Evolutionary conservation across 176 grass and related monocot species (phyloP), one percentile per base, ranked within the genome.

Genomic region (Oryza punctata): DNA sequence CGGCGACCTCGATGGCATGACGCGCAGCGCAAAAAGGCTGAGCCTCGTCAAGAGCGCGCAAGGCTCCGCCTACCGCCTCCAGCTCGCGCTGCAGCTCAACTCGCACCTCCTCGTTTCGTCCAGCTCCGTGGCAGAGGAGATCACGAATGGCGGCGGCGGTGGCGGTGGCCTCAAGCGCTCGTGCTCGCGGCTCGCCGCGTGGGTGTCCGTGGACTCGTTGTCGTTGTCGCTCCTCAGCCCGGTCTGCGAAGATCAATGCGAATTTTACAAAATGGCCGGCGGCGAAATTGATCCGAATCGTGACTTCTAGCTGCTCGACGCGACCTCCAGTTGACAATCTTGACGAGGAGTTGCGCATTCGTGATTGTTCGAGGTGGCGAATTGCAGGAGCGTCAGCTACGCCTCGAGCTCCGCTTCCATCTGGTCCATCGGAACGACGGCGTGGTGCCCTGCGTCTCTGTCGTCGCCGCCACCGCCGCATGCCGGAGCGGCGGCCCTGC

Each of bases 381-480:
- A 41, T 47, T 90, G 87, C 64, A 97, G 44, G 15, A 76, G 87
- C 65, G 82, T 66, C 15, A 97, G 87, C 64, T 94, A 89, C 12
- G 67, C 78, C 83, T 97, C 91, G 21, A 95, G 85, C 79, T 95
- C 93, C 3, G 82, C 91, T 74, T 98, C 96, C 89, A 95, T 90
- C 24, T 76, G 78, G 49, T 94, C 82, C 77, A 90, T 92, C 2
- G 65, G 65, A 6, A 59, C 41, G 8, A 23, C 29, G 2, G 61
- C 37, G 29, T 70, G 29, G 59, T 37, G 43, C 24, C 35, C 78
- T 21, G 15, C 65, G 41, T 27, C 28, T 0, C 69, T n/a, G n/a
- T n/a, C n/a, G n/a, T n/a, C n/a, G n/a, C n/a, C n/a, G n/a, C n/a
- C n/a, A n/a, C n/a, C n/a, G n/a, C n/a, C n/a, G n/a, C n/a, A n/a